Evolutionary conservation across 805 yeast genomes (phyloP).

Genomic region (Monosporozyma aerobia): DNA sequence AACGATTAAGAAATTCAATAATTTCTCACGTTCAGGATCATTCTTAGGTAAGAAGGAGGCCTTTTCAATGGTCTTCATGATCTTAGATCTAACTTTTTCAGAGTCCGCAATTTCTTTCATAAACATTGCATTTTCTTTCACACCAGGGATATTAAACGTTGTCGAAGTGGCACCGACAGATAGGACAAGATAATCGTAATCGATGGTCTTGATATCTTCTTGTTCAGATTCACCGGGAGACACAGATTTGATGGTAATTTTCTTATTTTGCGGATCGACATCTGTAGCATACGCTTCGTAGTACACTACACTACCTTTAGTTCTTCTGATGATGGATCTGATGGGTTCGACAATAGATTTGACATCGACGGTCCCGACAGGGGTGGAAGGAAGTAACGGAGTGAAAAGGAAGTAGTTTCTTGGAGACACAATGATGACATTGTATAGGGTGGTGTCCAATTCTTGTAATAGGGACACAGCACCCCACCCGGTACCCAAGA

Average conservation of each 20-base stretch:
- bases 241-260: slow-evolving; percentile 49
- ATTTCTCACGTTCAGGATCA: slow-evolving; percentile 72
- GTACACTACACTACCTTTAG: slow-evolving; percentile 69
- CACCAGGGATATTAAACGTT: slow-evolving; percentile 94
- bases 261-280: slow-evolving; percentile 64
- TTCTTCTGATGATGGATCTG: slow-evolving; percentile 71
- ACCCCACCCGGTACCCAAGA: slow-evolving; percentile 93
- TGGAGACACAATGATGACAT: slow-evolving; percentile 85
- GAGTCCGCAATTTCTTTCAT: slow-evolving; percentile 88
- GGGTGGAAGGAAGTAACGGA: slow-evolving; percentile 87
- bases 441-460: slow-evolving; percentile 77
- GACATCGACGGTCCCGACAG: slow-evolving; percentile 83
- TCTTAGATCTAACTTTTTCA: slow-evolving; percentile 65
- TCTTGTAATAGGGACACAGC: slow-evolving; percentile 75
- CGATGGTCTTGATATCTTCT: slow-evolving; percentile 32
- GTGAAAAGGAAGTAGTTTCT: slow-evolving; percentile 94
- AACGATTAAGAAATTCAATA: slow-evolving; percentile 81
- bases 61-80: slow-evolving; percentile 82
- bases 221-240: slow-evolving; percentile 10
- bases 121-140: slow-evolving; percentile 77
- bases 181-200: slow-evolving; percentile 75
- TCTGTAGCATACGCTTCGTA: slow-evolving; percentile 86
- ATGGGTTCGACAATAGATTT: slow-evolving; percentile 94
- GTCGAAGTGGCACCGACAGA: slow-evolving; percentile 95
- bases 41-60: slow-evolving; percentile 68